These are phyloP conservation scores for Globisporangium recalcitrans DNA, from an alignment of 352 stramenopile species.

Conservation along the genomic window DNA sequence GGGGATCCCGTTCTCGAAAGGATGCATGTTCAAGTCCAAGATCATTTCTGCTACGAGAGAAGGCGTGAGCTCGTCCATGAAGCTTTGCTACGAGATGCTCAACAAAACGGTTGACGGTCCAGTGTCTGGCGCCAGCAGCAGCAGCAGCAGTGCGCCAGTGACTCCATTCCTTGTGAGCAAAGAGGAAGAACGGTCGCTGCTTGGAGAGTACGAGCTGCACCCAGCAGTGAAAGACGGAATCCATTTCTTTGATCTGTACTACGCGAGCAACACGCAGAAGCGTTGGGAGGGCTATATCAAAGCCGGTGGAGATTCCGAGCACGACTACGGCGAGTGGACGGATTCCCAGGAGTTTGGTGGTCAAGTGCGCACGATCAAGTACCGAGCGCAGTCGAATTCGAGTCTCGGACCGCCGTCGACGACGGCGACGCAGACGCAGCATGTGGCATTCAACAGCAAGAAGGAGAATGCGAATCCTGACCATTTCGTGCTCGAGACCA, in stretches of 20 bases:
- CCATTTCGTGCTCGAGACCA: slow-evolving; percentile 51
- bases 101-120: slow-evolving; percentile 40
- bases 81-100: slow-evolving; percentile 56
- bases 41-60: slow-evolving; percentile 79
- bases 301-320: slow-evolving; percentile 59
- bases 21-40: slow-evolving; percentile 88
- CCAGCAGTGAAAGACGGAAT: slow-evolving; percentile 36
- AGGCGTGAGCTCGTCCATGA: slow-evolving; percentile 45
- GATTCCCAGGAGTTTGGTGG: slow-evolving; percentile 55
- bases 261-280: slow-evolving; percentile 38
- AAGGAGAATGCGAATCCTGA: slow-evolving; percentile 32
- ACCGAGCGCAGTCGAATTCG: slow-evolving; percentile 66
- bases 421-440: slow-evolving; percentile 46
- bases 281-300: slow-evolving; percentile 57
- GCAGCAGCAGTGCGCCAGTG: slow-evolving; percentile 21
- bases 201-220: slow-evolving; percentile 67
- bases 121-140: slow-evolving; percentile 3
- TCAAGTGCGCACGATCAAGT: slow-evolving; percentile 64
- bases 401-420: slow-evolving; percentile 61
- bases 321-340: slow-evolving; percentile 53
- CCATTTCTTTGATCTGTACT: slow-evolving; percentile 78
- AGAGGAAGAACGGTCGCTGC: slow-evolving; percentile 57
- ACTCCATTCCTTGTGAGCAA: slow-evolving; percentile 67
- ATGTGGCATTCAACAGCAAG: slow-evolving; percentile 41
- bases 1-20: slow-evolving; percentile 82